Conservation (phyloP, 805 yeast genomes). For the Monosporozyma servazzii region DNA sequence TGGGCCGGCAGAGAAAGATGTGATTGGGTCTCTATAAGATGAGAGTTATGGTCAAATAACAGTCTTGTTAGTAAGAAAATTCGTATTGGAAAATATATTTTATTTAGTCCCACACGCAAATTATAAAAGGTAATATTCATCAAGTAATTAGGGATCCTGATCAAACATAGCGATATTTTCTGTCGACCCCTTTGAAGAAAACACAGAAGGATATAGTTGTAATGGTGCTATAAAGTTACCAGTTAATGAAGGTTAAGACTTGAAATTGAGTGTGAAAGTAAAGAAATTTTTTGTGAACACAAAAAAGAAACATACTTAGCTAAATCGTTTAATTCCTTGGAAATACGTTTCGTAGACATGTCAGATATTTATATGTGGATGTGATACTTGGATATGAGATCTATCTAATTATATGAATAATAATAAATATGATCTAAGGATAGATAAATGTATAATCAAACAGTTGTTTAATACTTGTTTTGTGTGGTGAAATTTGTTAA, state of each 20-base stretch:
- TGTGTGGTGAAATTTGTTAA: too few species aligned
- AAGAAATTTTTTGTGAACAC: not conserved
- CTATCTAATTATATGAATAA: not conserved
- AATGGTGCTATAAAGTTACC: too few species aligned
- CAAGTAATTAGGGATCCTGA: too few species aligned
- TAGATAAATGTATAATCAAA: too few species aligned
- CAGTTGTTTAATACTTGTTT: not conserved
- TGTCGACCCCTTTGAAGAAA: too few species aligned
- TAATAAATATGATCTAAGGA: too few species aligned
- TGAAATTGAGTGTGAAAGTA: not conserved
- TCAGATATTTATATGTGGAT: constrained; percentile 3
- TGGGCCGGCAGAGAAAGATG: constrained; percentile 98
- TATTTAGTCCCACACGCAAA: not conserved
- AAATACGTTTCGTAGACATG: constrained; percentile 88
- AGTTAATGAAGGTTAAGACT: too few species aligned
- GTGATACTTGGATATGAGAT: not conserved
- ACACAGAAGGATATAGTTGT: too few species aligned
- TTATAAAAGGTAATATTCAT: too few species aligned
- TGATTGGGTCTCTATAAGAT: constrained; percentile 83
- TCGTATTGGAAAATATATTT: too few species aligned
- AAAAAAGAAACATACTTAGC: constrained; percentile 63
- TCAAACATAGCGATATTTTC: too few species aligned
- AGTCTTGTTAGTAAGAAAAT: constrained; percentile 10
- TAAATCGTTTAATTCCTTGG: constrained; percentile 89
- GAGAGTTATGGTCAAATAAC: not conserved